Conservation (phyloP, 495 filamentous ascomycete species). For the Clavariopsis aquatica region DNA sequence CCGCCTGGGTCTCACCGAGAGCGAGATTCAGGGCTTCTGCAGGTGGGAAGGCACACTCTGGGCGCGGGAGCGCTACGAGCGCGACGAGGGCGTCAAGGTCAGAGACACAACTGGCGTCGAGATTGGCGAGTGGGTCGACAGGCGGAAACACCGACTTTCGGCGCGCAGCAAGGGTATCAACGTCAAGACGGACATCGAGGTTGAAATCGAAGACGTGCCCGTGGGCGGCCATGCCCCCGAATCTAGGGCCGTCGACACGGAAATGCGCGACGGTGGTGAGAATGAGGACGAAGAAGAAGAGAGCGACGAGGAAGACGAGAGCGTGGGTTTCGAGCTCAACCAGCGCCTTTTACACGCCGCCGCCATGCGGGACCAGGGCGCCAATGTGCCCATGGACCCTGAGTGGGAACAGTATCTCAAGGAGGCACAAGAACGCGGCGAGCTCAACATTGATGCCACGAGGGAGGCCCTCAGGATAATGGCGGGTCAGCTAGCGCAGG, state of each 20-base stretch:
- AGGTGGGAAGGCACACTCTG: slow-evolving; percentile 94
- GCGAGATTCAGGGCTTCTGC: slow-evolving; percentile 76
- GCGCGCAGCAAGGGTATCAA: slow-evolving; percentile 30
- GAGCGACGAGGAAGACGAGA: slow-evolving; percentile 54
- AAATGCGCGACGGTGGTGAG: slow-evolving; percentile 37
- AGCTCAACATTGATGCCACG: slow-evolving; percentile 33
- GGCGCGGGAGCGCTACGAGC: slow-evolving; percentile 81
- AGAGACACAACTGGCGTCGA: slow-evolving; percentile 75
- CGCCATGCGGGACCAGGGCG: slow-evolving; percentile 62
- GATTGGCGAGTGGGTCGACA: slow-evolving; percentile 58
- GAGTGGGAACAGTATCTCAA: slow-evolving; percentile 88
- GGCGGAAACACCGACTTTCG: slow-evolving; percentile 10
- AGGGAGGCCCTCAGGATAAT: slow-evolving; percentile 21
- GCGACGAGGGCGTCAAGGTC: slow-evolving; percentile 70
- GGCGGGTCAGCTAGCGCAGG: slow-evolving; percentile 19
- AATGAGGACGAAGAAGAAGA: slow-evolving; percentile 62
- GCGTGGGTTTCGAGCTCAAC: slow-evolving; percentile 69
- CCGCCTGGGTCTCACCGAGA: slow-evolving; percentile 68
- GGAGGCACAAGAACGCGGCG: slow-evolving; percentile 67
- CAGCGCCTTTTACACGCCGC: slow-evolving; percentile 70
- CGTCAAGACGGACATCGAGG: slow-evolving; percentile 40
- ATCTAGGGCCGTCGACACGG: slow-evolving; percentile 19
- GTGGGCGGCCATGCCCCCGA: background rate
- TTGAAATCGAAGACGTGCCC: slow-evolving; percentile 33
- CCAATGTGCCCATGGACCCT: slow-evolving; percentile 66